A percentile compares a stretch with the other conserved stretches of the same genome.
These are phyloP conservation scores for Setaria italica DNA, from an alignment of 202 grass and related monocot species.

Conservation along the genomic window DNA sequence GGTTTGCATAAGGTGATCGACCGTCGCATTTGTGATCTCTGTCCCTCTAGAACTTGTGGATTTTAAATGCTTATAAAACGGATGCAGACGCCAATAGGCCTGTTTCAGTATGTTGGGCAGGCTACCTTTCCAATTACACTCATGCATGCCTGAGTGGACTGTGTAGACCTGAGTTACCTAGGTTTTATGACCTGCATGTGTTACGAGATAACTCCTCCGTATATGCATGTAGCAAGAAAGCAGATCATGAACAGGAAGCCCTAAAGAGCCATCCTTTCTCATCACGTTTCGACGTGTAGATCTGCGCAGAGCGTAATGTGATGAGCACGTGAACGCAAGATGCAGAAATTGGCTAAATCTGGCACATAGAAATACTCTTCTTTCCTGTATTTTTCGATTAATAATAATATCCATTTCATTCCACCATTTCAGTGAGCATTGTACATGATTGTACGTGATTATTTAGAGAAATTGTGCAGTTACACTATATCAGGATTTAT, in stretches of 20 bases:
- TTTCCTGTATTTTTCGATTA: neutral
- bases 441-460: neutral
- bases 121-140: slow-evolving; percentile 49
- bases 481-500: neutral
- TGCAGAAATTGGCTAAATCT: slow-evolving; percentile 10
- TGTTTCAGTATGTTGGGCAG: slow-evolving; percentile 41
- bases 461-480: neutral
- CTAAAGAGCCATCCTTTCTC: neutral
- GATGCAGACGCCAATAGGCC: slow-evolving; percentile 10
- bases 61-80: neutral
- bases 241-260: neutral
- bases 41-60: neutral
- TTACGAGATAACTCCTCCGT: neutral
- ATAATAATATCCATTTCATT: neutral
- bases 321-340: neutral
- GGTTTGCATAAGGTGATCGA: neutral
- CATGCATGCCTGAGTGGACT: slow-evolving; percentile 33
- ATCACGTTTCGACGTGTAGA: neutral
- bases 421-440: neutral
- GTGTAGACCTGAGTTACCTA: slow-evolving; percentile 20
- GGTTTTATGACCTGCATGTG: slow-evolving; percentile 41
- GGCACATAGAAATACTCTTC: neutral
- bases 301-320: neutral
- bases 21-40: neutral
- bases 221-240: neutral